Evolutionary conservation across 495 filamentous ascomycete species (phyloP).

Genomic region (Tetracladium marchalianum): DNA sequence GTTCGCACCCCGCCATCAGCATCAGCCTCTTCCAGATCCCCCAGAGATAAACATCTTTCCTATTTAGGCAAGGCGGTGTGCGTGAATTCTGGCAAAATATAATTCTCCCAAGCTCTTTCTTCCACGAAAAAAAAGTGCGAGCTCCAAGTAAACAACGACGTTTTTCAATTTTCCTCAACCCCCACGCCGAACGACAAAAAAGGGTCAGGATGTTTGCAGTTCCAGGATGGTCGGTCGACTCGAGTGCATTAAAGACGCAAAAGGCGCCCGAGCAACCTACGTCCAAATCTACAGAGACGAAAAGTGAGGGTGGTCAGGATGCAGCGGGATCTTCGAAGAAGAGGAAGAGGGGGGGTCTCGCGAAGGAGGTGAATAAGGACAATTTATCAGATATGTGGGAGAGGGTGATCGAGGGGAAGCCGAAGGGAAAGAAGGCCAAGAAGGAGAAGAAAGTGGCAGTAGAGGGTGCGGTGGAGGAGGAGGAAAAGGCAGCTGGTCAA

Average conservation of each 20-base stretch:
- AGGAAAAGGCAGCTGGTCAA: not conserved
- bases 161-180: not conserved
- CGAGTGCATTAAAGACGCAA: conserved; percentile 60
- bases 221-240: conserved; percentile 76
- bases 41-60: no score
- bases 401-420: conserved; percentile 63
- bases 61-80: no score
- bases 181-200: not conserved
- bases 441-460: conserved; percentile 16
- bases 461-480: conserved; percentile 3
- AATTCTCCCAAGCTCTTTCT: no score
- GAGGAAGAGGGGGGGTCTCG: conserved; percentile 43
- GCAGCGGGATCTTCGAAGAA: conserved; percentile 32
- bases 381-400: conserved; percentile 74
- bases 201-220: conserved; percentile 75
- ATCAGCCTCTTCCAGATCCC: no score
- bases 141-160: not conserved
- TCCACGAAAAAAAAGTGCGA: no score
- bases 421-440: conserved; percentile 18
- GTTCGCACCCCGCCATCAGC: no score
- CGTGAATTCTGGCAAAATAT: no score
- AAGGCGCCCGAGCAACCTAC: conserved; percentile 26
- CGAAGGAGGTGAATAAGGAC: conserved; percentile 45
- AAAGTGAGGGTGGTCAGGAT: conserved; percentile 7
- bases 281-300: conserved; percentile 11